Percentiles rank a stretch among this genome's conserved stretches.
Conservation (phyloP, 2,329 filamentous ascomycete species). For the Cordyceps sp. region DNA sequence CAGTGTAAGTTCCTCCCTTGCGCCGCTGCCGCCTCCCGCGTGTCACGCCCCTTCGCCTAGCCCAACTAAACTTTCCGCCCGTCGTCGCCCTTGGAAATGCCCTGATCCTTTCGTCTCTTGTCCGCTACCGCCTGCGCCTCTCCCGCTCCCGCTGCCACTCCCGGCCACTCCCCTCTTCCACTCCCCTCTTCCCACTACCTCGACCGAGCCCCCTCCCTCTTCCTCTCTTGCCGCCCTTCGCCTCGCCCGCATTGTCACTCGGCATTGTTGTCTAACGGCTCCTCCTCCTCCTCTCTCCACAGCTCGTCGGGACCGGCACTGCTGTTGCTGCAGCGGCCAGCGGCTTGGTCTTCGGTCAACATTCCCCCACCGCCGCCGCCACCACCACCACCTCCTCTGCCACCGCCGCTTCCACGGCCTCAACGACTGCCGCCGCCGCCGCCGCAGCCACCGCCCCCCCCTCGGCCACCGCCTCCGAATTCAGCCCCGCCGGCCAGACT, state of each 20-base stretch:
- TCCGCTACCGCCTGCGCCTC: background rate
- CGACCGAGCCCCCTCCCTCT: no score
- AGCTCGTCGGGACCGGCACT: constrained; percentile 47
- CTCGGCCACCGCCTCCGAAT: constrained; percentile 18
- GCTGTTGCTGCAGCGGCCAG: constrained; percentile 42
- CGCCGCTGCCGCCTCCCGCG: background rate
- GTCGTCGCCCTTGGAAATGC: constrained; percentile 4
- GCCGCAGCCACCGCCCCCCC: constrained; percentile 4
- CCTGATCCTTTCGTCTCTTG: background rate
- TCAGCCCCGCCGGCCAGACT: constrained; percentile 5
- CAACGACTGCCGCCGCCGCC: no score
- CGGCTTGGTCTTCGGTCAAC: constrained; percentile 42
- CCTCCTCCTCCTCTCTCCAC: constrained; percentile 1
- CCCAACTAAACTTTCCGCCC: constrained; percentile 6
- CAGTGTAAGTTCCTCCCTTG: constrained; percentile 21
- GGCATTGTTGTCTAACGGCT: background rate
- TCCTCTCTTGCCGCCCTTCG: background rate
- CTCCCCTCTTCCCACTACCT: no score
- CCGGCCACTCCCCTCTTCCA: no score
- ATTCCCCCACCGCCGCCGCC: constrained; percentile 16
- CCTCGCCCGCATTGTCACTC: background rate
- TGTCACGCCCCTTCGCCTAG: constrained; percentile 2
- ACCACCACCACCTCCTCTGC: constrained; percentile 13
- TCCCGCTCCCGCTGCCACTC: no score
- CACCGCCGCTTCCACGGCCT: constrained; percentile 5